phyloP scores from a whole-genome alignment of 2,329 filamentous ascomycete genomes.

The Paracoccidioides brasiliensis region DNA sequence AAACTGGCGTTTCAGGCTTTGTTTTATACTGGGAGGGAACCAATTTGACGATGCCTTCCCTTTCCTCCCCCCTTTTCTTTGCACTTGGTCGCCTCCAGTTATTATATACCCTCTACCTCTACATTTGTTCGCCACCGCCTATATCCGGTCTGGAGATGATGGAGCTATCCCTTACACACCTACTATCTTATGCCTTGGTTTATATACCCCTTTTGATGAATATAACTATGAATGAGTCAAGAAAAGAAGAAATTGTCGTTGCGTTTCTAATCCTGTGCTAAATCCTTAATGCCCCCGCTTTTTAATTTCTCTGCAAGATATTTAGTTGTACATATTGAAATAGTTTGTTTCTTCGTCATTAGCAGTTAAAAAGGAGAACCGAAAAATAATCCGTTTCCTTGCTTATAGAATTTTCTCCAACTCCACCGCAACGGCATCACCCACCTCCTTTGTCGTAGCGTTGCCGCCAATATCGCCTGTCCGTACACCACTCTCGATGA shows the following conservation, averaged over 20 bases:
- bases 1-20: neutral
- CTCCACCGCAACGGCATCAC: slow-evolving; percentile 67
- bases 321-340: neutral
- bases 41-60: neutral
- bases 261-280: neutral
- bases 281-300: neutral
- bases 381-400: neutral
- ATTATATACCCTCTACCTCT: neutral
- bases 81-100: neutral
- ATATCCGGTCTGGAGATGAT: neutral
- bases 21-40: too few species aligned
- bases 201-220: neutral
- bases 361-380: neutral
- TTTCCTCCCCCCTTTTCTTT: neutral
- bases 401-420: slow-evolving; percentile 51
- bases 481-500: slow-evolving; percentile 64
- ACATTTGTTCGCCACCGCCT: neutral
- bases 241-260: neutral
- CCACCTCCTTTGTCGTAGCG: slow-evolving; percentile 61
- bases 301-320: neutral
- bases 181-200: neutral
- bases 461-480: slow-evolving; percentile 78
- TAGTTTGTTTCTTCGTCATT: neutral
- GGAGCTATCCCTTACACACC: neutral
- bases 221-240: too few species aligned